Base-by-base conservation (phyloP, 208 protist genomes). In the Herpetomonas tarakana region DNA sequence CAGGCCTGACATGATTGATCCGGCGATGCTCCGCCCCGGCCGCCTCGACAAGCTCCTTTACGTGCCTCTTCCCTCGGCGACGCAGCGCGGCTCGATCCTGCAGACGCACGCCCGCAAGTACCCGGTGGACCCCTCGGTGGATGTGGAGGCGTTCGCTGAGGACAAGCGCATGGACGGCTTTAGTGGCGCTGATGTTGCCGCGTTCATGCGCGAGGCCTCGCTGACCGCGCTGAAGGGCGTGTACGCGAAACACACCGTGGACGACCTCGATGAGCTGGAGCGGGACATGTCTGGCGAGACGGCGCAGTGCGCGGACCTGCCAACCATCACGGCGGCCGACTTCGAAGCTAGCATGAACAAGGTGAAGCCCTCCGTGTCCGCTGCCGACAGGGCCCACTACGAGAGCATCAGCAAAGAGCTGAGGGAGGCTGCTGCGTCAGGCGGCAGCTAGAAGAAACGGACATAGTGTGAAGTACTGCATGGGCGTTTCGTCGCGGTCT, bases 1-100 rank as follows among this genome's bases (percentile, higher is more conserved):
- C 73, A 79, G 98, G 25, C 97, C 97, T 0, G 97, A 99, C 64
- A 98, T 99, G 71, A 98, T 99, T 68, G 98, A 99, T 67, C 81
- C 92, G 18, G 98, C 98, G 9, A 98, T 99, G 87, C 75, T 99
- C n/a, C 86, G 98, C 21, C 98, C 98, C 1, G 98, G 93, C 6
- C 85, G 98, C 4, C 81, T 99, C 0, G 98, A 98, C 68, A 99
- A 99, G 78, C 67, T 97, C 25, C 79, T 99, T 0, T 99, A 97
- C 64, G 97, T 99, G 3, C 93, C 96, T 2, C 84, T 99, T 7
- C 98, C 98, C 2, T 84, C 68, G 6, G 47, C 76, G 16, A 25
- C 58, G 62, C 93, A 97, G 69, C 83, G 97, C 16, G 73, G 61
- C 46, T 83, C 88, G n/a, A 98, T 99, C 21, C 61, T 99, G 41